phyloP scores from a whole-genome alignment of 352 stramenopile genomes.

The Phytophthora foliorum region DNA sequence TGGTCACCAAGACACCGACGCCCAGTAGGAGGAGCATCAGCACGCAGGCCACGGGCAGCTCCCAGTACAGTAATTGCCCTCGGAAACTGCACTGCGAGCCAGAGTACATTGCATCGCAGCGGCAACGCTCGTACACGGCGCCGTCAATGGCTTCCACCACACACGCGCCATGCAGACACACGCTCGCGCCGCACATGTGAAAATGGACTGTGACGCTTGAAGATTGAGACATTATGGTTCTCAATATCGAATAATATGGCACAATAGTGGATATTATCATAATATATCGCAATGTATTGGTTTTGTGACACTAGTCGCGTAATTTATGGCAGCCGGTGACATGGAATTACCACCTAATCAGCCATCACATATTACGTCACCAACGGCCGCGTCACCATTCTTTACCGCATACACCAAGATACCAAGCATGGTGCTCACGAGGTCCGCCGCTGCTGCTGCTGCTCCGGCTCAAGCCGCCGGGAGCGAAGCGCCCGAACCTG shows the following conservation, averaged over 20 bases:
- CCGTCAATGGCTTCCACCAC: slow-evolving; percentile 23
- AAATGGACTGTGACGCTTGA: background rate
- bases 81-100: slow-evolving; percentile 60
- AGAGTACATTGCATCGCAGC: slow-evolving; percentile 58
- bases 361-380: slow-evolving; percentile 31
- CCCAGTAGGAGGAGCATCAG: slow-evolving; percentile 51
- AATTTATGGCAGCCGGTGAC: slow-evolving; percentile 3
- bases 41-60: slow-evolving; percentile 54
- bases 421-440: slow-evolving; percentile 38
- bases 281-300: too few species aligned
- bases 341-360: slow-evolving; percentile 11
- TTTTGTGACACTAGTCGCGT: background rate
- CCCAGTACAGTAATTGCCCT: slow-evolving; percentile 53
- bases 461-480: background rate
- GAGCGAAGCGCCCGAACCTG: slow-evolving; percentile 10
- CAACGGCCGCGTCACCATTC: slow-evolving; percentile 6
- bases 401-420: slow-evolving; percentile 22
- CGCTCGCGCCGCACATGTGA: slow-evolving; percentile 61
- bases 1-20: slow-evolving; percentile 42
- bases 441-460: slow-evolving; percentile 24
- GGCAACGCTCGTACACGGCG: slow-evolving; percentile 37
- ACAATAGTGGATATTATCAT: too few species aligned
- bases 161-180: slow-evolving; percentile 68
- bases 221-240: too few species aligned
- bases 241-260: too few species aligned